A percentile compares a stretch with the other conserved stretches of the same genome.
Evolutionary conservation across 768 basidiomycete genomes (phyloP).

Genomic region (Collybiopsis confluens): DNA sequence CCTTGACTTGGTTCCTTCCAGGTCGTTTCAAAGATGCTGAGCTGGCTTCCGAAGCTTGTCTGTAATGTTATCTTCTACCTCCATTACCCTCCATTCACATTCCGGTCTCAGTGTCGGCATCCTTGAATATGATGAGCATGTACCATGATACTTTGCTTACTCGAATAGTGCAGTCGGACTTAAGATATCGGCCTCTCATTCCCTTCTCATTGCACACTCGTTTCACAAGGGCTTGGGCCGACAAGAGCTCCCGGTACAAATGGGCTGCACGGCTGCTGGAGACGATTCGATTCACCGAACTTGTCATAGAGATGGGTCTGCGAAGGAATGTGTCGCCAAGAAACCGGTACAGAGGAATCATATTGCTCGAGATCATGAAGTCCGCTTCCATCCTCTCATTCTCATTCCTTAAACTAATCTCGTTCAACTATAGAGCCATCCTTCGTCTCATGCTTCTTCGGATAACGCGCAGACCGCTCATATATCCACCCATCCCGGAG

Average conservation of each 20-base stretch:
- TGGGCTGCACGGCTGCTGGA: conserved; percentile 75
- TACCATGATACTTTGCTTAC: conserved; percentile 94
- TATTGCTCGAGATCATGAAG: conserved; percentile 84
- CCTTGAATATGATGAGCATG: conserved; percentile 82
- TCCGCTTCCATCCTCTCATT: conserved; percentile 31
- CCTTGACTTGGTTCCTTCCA: conserved; percentile 92
- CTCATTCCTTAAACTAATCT: conserved; percentile 8
- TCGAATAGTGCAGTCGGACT: conserved; percentile 56
- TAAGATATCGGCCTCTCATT: conserved; percentile 71
- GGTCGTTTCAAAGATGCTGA: conserved; percentile 98
- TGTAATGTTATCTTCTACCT: conserved; percentile 33
- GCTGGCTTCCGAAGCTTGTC: conserved; percentile 89
- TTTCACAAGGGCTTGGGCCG: conserved; percentile 85
- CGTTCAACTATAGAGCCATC: conserved; percentile 47
- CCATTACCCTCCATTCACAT: background rate
- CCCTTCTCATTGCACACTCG: conserved; percentile 78
- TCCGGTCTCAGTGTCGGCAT: conserved; percentile 69
- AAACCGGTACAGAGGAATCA: conserved; percentile 69
- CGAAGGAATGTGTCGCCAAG: conserved; percentile 63
- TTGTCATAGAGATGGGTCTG: conserved; percentile 87
- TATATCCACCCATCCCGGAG: conserved; percentile 79
- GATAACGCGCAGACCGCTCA: conserved; percentile 70
- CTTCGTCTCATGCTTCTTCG: conserved; percentile 72
- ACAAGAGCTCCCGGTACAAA: conserved; percentile 66
- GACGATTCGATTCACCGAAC: conserved; percentile 74